Percentiles rank a stretch among this genome's conserved stretches.
phyloP scores from a whole-genome alignment of 345 rosid species.

The Pugionium dolabratum region DNA sequence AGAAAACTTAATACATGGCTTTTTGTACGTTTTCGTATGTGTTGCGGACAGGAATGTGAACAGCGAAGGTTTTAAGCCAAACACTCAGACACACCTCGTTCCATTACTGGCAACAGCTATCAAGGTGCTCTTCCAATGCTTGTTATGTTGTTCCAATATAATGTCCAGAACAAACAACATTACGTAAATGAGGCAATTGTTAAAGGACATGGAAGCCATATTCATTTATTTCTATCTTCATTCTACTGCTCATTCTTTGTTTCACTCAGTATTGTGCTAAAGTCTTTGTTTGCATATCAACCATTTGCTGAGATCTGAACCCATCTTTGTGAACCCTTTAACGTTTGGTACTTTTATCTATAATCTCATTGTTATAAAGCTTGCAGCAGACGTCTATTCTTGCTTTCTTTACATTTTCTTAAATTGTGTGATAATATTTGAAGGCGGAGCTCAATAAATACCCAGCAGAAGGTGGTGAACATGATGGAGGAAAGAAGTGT shows the following conservation, averaged over 20 bases:
- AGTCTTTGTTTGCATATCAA: slow-evolving; percentile 3
- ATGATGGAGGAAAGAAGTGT: slow-evolving; percentile 41
- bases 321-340: slow-evolving; percentile 3
- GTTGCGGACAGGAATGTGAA: slow-evolving; percentile 59
- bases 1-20: neutral
- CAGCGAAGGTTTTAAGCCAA: slow-evolving; percentile 88
- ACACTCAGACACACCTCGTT: slow-evolving; percentile 80
- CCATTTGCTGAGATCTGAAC: neutral
- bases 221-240: neutral
- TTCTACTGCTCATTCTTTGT: neutral
- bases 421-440: slow-evolving; percentile 22
- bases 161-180: neutral
- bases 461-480: slow-evolving; percentile 42
- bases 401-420: neutral
- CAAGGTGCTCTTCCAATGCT: slow-evolving; percentile 52
- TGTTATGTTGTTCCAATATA: neutral
- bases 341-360: slow-evolving; percentile 6
- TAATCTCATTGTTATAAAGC: neutral
- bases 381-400: neutral
- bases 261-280: neutral
- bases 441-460: slow-evolving; percentile 78
- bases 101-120: slow-evolving; percentile 88
- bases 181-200: neutral
- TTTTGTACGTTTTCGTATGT: slow-evolving; percentile 7
- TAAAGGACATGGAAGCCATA: neutral